Evolutionary conservation across 306 rosid species (phyloP).

Genomic region (Acacia crassicarpa): DNA sequence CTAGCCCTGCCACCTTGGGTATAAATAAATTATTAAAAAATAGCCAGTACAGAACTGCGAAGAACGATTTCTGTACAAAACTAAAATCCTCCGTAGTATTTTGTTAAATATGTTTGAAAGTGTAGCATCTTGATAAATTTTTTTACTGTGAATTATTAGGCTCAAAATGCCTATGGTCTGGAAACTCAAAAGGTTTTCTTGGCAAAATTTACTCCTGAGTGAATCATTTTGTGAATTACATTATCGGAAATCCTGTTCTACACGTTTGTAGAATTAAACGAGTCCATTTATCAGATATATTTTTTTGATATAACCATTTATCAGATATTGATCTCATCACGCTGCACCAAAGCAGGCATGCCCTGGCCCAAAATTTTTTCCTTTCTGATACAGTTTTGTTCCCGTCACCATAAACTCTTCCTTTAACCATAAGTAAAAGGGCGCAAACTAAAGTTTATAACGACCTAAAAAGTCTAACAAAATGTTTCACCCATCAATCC

Average conservation of each 20-base stretch:
- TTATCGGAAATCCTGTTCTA: too few relatives aligned
- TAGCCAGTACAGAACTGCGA: too few relatives aligned
- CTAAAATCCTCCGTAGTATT: too few relatives aligned
- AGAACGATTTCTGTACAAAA: too few relatives aligned
- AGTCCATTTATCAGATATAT: not conserved
- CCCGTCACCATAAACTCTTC: constrained; percentile 29
- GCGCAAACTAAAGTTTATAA: constrained; percentile 28
- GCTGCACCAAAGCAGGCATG: not conserved
- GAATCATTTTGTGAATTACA: constrained; percentile 26
- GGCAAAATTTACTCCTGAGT: constrained; percentile 22
- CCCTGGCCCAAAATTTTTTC: not conserved
- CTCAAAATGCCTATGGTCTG: too few relatives aligned
- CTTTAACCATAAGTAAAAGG: constrained; percentile 25
- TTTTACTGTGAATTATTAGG: too few relatives aligned
- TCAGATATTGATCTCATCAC: not conserved
- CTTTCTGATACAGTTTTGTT: not conserved
- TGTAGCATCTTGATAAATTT: too few relatives aligned
- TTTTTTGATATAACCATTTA: too few relatives aligned
- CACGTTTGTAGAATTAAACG: not conserved
- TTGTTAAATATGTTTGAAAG: too few relatives aligned
- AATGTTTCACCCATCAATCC: constrained; percentile 37
- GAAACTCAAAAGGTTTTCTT: not conserved
- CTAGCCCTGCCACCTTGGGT: too few relatives aligned
- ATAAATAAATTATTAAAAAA: too few relatives aligned
- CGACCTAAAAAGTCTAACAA: constrained; percentile 19